Conservation (phyloP, 176 grass and related monocot species). For the Typha latifolia region DNA sequence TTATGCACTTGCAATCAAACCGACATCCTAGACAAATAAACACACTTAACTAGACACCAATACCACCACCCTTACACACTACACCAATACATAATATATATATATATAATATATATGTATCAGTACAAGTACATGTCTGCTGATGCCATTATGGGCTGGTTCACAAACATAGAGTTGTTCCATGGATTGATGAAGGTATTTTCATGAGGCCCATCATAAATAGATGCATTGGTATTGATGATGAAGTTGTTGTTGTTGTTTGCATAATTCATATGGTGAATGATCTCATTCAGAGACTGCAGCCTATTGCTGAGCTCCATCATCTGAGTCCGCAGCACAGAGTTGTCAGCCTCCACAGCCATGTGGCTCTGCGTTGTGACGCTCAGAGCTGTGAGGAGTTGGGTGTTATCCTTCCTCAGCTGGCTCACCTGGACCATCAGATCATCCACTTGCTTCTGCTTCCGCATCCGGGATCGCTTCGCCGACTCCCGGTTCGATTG, state of each 20-base stretch:
- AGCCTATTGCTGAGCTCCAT: conserved; percentile 56
- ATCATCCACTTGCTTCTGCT: conserved; percentile 62
- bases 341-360: conserved; percentile 49
- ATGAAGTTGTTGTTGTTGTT: no score
- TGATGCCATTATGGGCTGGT: not conserved
- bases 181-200: not conserved
- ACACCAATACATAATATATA: no score
- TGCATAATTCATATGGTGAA: conserved; percentile 29
- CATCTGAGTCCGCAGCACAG: conserved; percentile 56
- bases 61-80: not conserved
- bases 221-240: not conserved
- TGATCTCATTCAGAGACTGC: conserved; percentile 41
- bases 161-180: not conserved
- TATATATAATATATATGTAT: not conserved
- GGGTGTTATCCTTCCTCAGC: conserved; percentile 37
- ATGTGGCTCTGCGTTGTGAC: conserved; percentile 31
- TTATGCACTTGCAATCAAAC: no score
- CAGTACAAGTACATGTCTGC: not conserved
- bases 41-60: not conserved
- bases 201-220: not conserved
- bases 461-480: conserved; percentile 52
- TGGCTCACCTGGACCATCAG: conserved; percentile 45
- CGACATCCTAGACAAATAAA: no score
- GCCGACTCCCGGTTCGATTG: conserved; percentile 87
- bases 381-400: conserved; percentile 17